Base-by-base conservation (phyloP, 2,329 filamentous ascomycete species). In the Aureobasidium uvarum region DNA sequence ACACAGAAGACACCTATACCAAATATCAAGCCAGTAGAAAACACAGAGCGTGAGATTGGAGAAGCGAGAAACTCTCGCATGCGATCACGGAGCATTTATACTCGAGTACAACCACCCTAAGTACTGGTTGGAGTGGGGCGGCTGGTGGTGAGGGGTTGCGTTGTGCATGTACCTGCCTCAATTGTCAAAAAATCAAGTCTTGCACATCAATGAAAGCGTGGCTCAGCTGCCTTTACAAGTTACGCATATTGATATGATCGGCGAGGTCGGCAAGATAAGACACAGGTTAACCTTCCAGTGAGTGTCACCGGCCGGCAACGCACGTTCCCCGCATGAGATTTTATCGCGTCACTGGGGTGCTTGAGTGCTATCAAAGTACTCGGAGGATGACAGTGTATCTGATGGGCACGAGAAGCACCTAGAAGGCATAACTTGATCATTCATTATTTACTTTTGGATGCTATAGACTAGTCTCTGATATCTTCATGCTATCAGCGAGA, bases 391-490 rank as follows among this genome's bases (percentile, higher is more conserved):
- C 31, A n/a, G 8, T 51, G 48, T 51, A 25, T 5, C 14, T 5
- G n/a, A n/a, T 51, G 48, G 48, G 8, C 48, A 28, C 18, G 25
- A 51, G 5, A 5, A 41, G 52, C n/a, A 13, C 20, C 4, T 11
- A 16, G 46, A 28, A 51, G n/a, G 28, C 20, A 14, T 55, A 11
- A 36, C 20, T 54, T 45, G 38, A 7, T 33, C 7, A 18, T 38
- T 60, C 56, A 31, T 51, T 62, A 62, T 62, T 41, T 50, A 50
- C 45, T 62, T 62, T 50, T 51, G 58, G 18, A n/a, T 51, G 45
- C 58, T 62, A 62, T 62, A 41, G 4, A 51, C 45, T 62, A 41
- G 4, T 41, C 45, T 62, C 45, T 39, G 45, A 11, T n/a, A 20
- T 14, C 13, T 28, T 31, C 20, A 38, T 33, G 43, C 33, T 6